Base-by-base conservation (phyloP, 1,284 basidiomycete species). In the Athelia psychrophila region DNA sequence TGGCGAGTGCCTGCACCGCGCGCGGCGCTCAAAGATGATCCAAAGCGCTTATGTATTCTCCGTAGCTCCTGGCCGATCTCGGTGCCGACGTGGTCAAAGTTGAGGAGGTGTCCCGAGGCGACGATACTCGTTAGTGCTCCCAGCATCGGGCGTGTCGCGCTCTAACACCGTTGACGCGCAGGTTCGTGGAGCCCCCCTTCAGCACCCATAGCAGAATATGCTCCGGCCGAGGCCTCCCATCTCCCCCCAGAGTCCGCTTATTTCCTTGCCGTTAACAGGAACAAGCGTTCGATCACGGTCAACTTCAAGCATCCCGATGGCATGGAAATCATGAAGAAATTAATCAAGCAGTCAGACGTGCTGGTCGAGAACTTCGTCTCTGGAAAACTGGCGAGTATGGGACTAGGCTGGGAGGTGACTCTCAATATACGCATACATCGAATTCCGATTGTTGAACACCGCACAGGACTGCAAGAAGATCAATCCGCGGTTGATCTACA, bases 51-150 rank as follows among this genome's bases (percentile, higher is more conserved):
- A 42, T 42, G 33, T 9, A n/a, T 9, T n/a, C 38, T 16, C 20
- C 8, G 38, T 42, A 42, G 38, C 78, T 95, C 54, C 77, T 95
- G 18, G 93, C 84, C 27, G 92, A 95, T 72, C 74, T 93, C 20
- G 92, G 88, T 47, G 94, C 95, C 51, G 93, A 97, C 65, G 93
- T 98, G 33, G 86, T 97, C 69, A 98, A 93, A 69, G 81, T 94
- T 20, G 92, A 95, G 65, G 87, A 92, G 60, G 80, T 86, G 30
- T 78, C 78, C 24, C 78, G 78, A 51, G 95, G 95, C 30, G 95
- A 98, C 64, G 95, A 98, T 70, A 98, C 95, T 20, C 83, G 95
- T 88, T 69, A 42, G 38, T 22, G 20, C 20, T 42, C 38, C 8
- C 16, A 42, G 64, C 33, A 50, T 49, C 49, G 44, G 51, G 54